Evolutionary conservation across 805 yeast species (phyloP), one percentile per base, ranked within the genome.

Genomic region (Suhomyces sp.): DNA sequence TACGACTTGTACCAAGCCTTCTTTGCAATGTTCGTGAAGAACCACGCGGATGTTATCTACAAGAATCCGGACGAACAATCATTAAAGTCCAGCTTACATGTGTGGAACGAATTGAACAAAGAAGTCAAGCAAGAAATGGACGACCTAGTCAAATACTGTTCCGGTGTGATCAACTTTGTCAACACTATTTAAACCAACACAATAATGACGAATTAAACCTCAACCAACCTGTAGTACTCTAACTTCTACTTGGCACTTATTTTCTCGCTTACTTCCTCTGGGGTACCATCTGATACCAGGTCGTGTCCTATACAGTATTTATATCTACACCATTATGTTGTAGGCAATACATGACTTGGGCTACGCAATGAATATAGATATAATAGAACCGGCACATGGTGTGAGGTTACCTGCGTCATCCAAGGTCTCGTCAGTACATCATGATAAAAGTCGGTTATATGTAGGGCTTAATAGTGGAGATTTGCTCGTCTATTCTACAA

Each of bases 1-100:
- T 84, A 81, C 65, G 99, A 94, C 60, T 71, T 93, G 15, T 80
- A 85, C 50, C 91, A 90, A 66, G 96, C 96, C 0, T 81, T 90
- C 69, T 83, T 89, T 78, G 76, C 84, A 17, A 77, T 90, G 76
- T 77, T 92, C 50, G 76, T 90, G 56, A 84, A 82, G 63, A 80
- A 80, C 47, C 99, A 94, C 69, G 92, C 93, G 24, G 98, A 93
- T 67, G 84, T 89, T 6, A 72, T 94, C 66, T 64, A 72, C 66
- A 51, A 69, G 65, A 57, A 67, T 63, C 54, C 63, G 2, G 59
- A 53, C 6, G 78, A 74, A 44, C 72, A 67, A 2, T 63, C 65
- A n/a, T 67, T 87, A 46, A 67, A 68, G 7, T 68, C 61, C 1
- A 79, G 84, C 1, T 68, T 90, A 46, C 68, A 72, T 3, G 57